phyloP scores from a whole-genome alignment of 2,329 filamentous ascomycete species.

The Xylaria multiplex region DNA sequence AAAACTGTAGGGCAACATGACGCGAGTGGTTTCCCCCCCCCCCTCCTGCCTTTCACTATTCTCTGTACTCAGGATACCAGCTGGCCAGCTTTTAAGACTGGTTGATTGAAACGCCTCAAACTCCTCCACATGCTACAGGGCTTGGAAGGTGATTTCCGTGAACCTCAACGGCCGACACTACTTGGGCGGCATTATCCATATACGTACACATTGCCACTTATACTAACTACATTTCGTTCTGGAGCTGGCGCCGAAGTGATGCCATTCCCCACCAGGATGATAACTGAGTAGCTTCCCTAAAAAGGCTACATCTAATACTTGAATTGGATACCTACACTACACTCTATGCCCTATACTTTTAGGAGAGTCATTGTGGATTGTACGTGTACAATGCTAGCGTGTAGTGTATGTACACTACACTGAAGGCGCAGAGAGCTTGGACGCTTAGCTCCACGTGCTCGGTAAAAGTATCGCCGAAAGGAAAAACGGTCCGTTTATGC shows the following conservation, averaged over 20 bases:
- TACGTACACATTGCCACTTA: neutral
- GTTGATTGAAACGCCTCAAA: neutral
- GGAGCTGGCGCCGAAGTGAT: constrained; percentile 27
- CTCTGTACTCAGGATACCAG: neutral
- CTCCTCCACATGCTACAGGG: constrained; percentile 14
- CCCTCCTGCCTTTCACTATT: neutral
- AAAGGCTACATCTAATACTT: constrained; percentile 1
- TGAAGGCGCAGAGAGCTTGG: constrained; percentile 2
- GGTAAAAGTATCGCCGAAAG: constrained; percentile 20
- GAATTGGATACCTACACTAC: neutral
- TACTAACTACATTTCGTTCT: neutral
- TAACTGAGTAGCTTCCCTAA: neutral
- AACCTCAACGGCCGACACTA: neutral
- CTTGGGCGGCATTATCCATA: constrained; percentile 12
- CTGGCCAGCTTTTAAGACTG: neutral
- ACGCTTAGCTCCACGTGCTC: constrained; percentile 14
- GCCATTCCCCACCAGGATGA: constrained; percentile 23
- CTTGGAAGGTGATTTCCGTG: constrained; percentile 4
- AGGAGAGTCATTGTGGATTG: constrained; percentile 2
- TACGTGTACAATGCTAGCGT: neutral
- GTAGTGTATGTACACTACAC: neutral
- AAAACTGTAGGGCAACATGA: neutral
- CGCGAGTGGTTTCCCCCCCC: constrained; percentile 1
- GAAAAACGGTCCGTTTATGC: constrained; percentile 26
- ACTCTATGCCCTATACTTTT: neutral